Base-by-base conservation (phyloP, 75 land plant genomes). In the Picea glauca region DNA sequence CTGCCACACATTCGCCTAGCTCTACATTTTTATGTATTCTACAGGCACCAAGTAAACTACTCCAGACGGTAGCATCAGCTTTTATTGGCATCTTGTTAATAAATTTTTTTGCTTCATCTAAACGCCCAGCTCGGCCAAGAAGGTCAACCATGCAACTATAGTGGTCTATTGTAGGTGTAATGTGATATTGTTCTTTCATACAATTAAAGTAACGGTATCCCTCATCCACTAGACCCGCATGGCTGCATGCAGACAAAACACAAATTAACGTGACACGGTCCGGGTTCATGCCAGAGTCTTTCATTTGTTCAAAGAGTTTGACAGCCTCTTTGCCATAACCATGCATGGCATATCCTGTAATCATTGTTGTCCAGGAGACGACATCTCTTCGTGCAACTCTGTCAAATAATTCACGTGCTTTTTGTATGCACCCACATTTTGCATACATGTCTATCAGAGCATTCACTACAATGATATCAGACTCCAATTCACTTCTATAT, bases 341-440 rank as follows among this genome's bases (percentile, higher is more conserved):
- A 62, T 62, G 20, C 23, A 20, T 18, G 23, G 21, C 63, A 21
- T 62, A 62, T 62, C 63, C 63, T 62, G 63, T 23, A 62, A 18
- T 20, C 63, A 62, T 87, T 1, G 83, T 82, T 76, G 84, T 90
- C 87, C 89, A 90, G 23, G 82, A 77, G 30, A 82, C 79, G 72
- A 83, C 46, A 76, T 58, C 83, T 72, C 67, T 83, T 4, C n/a
- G 0, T 57, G 60, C 50, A 75, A 85, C 65, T 20, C 72, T 77
- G 67, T 74, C 21, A 83, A 90, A 87, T 15, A 87, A 68, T 58
- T 87, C 84, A 62, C 50, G 17, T 46, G 89, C 89, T 15, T 80
- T 77, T n/a, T 80, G 79, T 18, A 77, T 33, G 40, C 70, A 63
- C 23, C 80, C 80, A 67, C 83, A 81, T 77, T 77, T 81, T 13